Evolutionary conservation across 768 basidiomycete genomes (phyloP), one percentile per base, ranked within the genome.

Genomic region (Chalciporus sphaerocephalus): DNA sequence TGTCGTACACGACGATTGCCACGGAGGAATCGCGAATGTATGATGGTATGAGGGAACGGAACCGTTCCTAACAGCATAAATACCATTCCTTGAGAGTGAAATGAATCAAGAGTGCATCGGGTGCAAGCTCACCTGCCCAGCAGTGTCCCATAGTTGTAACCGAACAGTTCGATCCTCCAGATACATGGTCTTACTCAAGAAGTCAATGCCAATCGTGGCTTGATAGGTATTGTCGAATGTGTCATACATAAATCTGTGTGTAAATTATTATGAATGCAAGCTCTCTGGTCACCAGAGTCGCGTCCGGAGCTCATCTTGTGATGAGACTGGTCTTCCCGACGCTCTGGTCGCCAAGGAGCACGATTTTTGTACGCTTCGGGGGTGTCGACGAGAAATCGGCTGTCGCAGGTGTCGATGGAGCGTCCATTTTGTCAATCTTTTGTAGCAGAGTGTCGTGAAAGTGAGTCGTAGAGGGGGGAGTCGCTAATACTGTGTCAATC

Each of bases 221-320:
- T 92, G 91, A 67, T 99, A 99, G 35, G 95, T 98, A 68, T 98
- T 98, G 75, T 99, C 96, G 68, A 99, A 99, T 1, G 96, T 98
- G 70, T 99, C 96, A 66, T 99, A 99, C 96, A 98, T 94, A 66
- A 90, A 89, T 70, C 91, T 94, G 55, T 25, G 21, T 15, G 18
- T 16, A 37, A 13, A n/a, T 13, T 3, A n/a, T 38, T 27, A 22
- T 55, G 42, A 45, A 46, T 11, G 30, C 39, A 38, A 50, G 43
- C 4, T 35, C 15, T 33, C 17, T 30, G 13, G 15, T 28, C 37
- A 35, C 21, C 35, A 25, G 17, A 43, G 42, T 35, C n/a, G 22
- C 32, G 46, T 51, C 40, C 51, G 35, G 28, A 50, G 64, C 74
- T 60, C 64, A 93, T 81, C 96, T 81, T 45, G 96, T 98, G 66